These are phyloP conservation scores for Tolypocladium tundrense DNA, from an alignment of 2,329 filamentous ascomycete species.

Conservation along the genomic window DNA sequence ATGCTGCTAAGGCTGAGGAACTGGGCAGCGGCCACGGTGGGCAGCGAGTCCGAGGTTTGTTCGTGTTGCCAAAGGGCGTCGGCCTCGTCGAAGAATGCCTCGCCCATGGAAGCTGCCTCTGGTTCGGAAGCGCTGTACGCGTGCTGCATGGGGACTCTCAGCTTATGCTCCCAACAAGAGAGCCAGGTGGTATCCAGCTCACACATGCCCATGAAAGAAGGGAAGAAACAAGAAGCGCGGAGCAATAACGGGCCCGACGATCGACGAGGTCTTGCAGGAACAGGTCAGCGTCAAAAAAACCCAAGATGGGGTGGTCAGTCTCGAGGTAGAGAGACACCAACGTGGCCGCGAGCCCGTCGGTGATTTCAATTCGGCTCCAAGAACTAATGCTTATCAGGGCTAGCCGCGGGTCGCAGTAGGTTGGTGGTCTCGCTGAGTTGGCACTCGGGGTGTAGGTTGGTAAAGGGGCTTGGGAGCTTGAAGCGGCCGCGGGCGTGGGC, in stretches of 20 bases:
- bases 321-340: slow-evolving; percentile 15
- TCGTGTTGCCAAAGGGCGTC: not conserved
- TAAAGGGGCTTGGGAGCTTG: no score
- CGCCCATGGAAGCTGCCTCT: not conserved
- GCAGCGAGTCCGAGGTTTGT: not conserved
- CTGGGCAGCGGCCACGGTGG: slow-evolving; percentile 1
- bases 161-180: not conserved
- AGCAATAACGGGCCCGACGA: slow-evolving; percentile 13
- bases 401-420: not conserved
- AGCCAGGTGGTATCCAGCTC: not conserved
- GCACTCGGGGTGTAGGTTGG: no score
- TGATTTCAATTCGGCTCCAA: not conserved
- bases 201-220: not conserved
- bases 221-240: slow-evolving; percentile 14
- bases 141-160: not conserved
- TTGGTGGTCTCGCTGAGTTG: not conserved
- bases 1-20: not conserved
- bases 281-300: slow-evolving; percentile 15
- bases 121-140: not conserved
- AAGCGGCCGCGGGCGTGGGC: no score
- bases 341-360: not conserved
- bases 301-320: slow-evolving; percentile 19
- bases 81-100: not conserved
- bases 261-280: slow-evolving; percentile 16
- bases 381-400: not conserved